A percentile compares a stretch with the other conserved stretches of the same genome.
Conservation (phyloP, 345 rosid species). For the thale cress (Arabidopsis thaliana) region DNA sequence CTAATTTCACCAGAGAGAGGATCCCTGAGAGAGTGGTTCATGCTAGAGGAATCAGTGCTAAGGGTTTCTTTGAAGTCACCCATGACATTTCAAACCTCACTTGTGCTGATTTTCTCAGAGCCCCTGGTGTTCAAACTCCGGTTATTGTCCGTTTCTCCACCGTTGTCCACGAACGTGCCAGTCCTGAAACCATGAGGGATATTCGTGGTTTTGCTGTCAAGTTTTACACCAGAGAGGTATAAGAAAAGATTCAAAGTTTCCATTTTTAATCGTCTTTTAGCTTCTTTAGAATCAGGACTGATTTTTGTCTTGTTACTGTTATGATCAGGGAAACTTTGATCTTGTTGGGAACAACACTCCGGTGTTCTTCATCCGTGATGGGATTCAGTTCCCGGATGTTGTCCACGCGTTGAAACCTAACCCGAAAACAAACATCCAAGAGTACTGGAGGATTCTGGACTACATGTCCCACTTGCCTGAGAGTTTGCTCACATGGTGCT, state of each 20-base stretch:
- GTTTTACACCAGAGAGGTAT: constrained; percentile 98
- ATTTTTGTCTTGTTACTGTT: constrained; percentile 3
- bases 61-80: constrained; percentile 98
- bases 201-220: constrained; percentile 98
- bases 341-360: constrained; percentile 99
- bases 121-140: constrained; percentile 96
- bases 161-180: constrained; percentile 96
- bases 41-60: constrained; percentile 98
- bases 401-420: constrained; percentile 93
- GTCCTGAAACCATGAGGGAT: constrained; percentile 96
- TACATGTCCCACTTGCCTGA: constrained; percentile 97
- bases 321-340: constrained; percentile 92
- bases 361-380: constrained; percentile 95
- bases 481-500: constrained; percentile 82
- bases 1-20: constrained; percentile 90
- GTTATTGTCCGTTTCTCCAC: constrained; percentile 97
- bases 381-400: constrained; percentile 93
- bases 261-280: background rate
- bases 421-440: constrained; percentile 95
- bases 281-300: constrained; percentile 17
- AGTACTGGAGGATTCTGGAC: constrained; percentile 94
- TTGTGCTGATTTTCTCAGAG: constrained; percentile 95
- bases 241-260: background rate
- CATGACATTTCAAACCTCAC: constrained; percentile 84
- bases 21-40: constrained; percentile 99